Evolutionary conservation across 768 basidiomycete genomes (phyloP).

Genomic region (Lentinus tigrinus): DNA sequence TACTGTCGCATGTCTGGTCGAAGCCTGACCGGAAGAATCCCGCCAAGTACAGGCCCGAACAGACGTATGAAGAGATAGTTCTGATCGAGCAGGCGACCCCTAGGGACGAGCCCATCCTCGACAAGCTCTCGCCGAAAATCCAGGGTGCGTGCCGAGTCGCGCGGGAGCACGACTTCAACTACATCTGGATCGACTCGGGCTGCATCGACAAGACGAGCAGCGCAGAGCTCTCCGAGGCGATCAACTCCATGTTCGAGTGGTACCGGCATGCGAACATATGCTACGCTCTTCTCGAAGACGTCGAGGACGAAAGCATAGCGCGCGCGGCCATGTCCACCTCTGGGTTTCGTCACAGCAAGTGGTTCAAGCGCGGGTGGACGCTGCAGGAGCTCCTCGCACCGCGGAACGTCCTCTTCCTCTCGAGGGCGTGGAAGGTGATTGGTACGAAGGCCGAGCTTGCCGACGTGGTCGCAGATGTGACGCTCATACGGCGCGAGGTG

Average conservation of each 20-base stretch:
- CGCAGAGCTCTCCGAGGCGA: not conserved
- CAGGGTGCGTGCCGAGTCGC: not conserved
- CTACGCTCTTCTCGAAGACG: not conserved
- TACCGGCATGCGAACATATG: not conserved
- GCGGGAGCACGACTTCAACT: not conserved
- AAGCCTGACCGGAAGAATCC: not conserved
- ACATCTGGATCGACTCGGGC: not conserved
- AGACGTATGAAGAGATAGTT: not conserved
- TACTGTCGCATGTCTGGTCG: not conserved
- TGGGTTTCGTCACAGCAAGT: not conserved
- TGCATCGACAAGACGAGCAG: not conserved
- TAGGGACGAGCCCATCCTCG: not conserved
- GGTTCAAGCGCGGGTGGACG: constrained; percentile 3
- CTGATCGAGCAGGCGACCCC: not conserved
- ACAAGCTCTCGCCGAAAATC: not conserved
- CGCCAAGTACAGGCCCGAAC: not conserved
- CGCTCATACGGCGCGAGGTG: not conserved
- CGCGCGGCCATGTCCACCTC: not conserved
- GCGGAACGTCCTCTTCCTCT: not conserved
- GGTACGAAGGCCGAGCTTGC: not conserved
- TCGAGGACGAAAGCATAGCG: not conserved
- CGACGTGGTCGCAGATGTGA: not conserved
- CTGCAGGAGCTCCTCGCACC: constrained; percentile 6
- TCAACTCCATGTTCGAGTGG: not conserved
- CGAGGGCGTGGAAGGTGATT: not conserved